Percentiles rank a stretch among this genome's conserved stretches.
These are phyloP conservation scores for Pistacia atlantica DNA, from an alignment of 345 rosid genomes.

Conservation along the genomic window DNA sequence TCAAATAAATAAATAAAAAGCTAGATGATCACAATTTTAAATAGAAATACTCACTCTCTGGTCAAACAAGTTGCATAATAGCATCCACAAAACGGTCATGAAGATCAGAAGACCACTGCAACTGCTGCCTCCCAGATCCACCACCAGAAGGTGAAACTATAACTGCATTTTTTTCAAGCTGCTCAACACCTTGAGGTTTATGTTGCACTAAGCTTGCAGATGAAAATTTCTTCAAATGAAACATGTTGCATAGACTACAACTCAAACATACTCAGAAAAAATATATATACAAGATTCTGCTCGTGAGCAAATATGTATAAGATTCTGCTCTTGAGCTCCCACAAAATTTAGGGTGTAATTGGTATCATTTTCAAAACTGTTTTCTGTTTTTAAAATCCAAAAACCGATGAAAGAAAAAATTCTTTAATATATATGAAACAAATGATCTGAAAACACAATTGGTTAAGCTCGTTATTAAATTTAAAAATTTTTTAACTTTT, in stretches of 20 bases:
- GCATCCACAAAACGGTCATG: constrained; percentile 31
- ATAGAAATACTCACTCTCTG: constrained; percentile 38
- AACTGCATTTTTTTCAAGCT: not conserved
- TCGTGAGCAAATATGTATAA: no score
- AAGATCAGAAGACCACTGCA: no score
- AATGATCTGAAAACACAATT: no score
- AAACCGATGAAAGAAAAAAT: no score
- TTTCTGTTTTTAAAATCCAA: no score
- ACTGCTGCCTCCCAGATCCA: constrained; percentile 14
- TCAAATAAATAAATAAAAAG: not conserved
- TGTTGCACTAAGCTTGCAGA: constrained; percentile 22
- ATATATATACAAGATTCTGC: no score
- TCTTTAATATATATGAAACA: no score
- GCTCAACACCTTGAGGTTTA: constrained; percentile 21
- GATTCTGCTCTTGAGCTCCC: not conserved
- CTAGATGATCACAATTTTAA: not conserved
- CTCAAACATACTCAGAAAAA: no score
- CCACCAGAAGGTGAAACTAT: constrained; percentile 13
- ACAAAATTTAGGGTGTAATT: no score
- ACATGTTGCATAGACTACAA: constrained; percentile 10
- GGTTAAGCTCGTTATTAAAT: no score
- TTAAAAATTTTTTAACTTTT: no score
- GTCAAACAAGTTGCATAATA: constrained; percentile 50
- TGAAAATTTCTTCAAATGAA: constrained; percentile 22
- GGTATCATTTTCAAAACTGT: no score